Evolutionary conservation across 2,329 filamentous ascomycete genomes (phyloP).

Genomic region (Colletotrichum theobromicola): DNA sequence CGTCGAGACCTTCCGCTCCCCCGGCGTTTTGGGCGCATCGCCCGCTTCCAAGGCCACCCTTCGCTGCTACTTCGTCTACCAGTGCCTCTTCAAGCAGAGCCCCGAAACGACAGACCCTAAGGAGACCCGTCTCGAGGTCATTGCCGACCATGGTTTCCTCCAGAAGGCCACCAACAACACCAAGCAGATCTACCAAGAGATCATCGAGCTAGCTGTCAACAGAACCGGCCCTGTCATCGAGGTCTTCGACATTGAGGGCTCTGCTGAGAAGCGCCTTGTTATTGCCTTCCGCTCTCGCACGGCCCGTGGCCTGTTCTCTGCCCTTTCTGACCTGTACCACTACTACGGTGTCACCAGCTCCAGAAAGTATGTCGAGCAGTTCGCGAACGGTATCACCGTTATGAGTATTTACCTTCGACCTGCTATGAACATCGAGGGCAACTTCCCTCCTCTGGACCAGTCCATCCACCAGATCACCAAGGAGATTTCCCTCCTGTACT

Average conservation of each 20-base stretch:
- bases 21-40: constrained; percentile 74
- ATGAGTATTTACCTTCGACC: constrained; percentile 95
- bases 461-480: constrained; percentile 99
- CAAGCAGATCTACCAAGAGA: constrained; percentile 92
- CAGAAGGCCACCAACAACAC: constrained; percentile 97
- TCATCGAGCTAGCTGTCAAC: constrained; percentile 83
- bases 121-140: constrained; percentile 88
- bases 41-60: constrained; percentile 79
- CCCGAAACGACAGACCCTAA: constrained; percentile 73
- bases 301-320: constrained; percentile 91
- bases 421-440: constrained; percentile 60
- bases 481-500: constrained; percentile 96
- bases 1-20: constrained; percentile 96
- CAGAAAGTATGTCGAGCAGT: constrained; percentile 97
- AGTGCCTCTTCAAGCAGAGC: constrained; percentile 84
- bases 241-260: constrained; percentile 93
- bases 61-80: constrained; percentile 98
- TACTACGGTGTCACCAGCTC: constrained; percentile 98
- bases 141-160: constrained; percentile 92
- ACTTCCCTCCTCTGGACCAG: constrained; percentile 82
- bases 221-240: constrained; percentile 95
- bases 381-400: constrained; percentile 96
- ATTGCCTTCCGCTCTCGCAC: constrained; percentile 94
- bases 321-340: constrained; percentile 94
- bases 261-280: constrained; percentile 90